Evolutionary conservation across 2,329 filamentous ascomycete species (phyloP).

Genomic region (Chrysoporthe austroafricana): DNA sequence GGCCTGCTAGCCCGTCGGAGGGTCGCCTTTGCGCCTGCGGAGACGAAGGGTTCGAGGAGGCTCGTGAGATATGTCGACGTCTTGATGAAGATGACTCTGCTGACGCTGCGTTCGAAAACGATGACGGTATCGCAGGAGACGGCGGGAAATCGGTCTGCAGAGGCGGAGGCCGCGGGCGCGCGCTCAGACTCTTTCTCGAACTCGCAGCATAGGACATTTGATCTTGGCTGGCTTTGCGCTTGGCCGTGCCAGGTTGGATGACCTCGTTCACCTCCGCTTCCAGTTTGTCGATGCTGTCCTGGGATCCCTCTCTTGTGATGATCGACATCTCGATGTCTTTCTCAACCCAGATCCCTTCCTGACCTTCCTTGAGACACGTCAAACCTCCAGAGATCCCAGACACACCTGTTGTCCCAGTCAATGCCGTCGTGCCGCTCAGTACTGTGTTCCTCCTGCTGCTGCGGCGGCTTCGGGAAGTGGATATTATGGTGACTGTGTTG

Average conservation of each 20-base stretch:
- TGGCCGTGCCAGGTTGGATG: conserved; percentile 17
- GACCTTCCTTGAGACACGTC: conserved; percentile 1
- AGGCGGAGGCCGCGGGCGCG: conserved; percentile 13
- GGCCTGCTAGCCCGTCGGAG: neutral
- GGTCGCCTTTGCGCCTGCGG: conserved; percentile 12
- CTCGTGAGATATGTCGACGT: neutral
- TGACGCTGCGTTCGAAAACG: neutral
- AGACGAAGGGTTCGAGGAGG: conserved; percentile 3
- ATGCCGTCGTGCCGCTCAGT: conserved; percentile 14
- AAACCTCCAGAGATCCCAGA: conserved; percentile 1
- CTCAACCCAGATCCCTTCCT: conserved; percentile 19
- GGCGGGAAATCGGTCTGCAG: conserved; percentile 13
- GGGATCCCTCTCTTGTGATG: conserved; percentile 19
- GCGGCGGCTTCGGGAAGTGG: conserved; percentile 15
- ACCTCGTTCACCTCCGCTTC: conserved; percentile 25
- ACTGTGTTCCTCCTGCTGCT: conserved; percentile 13
- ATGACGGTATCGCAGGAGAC: conserved; percentile 8
- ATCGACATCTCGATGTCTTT: conserved; percentile 29
- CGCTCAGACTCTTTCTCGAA: conserved; percentile 2
- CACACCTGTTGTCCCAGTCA: conserved; percentile 4
- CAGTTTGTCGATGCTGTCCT: conserved; percentile 23
- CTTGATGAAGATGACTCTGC: conserved; percentile 5
- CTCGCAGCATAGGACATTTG: conserved; percentile 5
- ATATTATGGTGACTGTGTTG: conserved; percentile 22
- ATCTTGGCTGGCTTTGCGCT: conserved; percentile 15